A percentile compares a stretch with the other conserved stretches of the same genome.
These are phyloP conservation scores for Crotalaria pallida DNA, from an alignment of 306 rosid genomes.

Conservation along the genomic window DNA sequence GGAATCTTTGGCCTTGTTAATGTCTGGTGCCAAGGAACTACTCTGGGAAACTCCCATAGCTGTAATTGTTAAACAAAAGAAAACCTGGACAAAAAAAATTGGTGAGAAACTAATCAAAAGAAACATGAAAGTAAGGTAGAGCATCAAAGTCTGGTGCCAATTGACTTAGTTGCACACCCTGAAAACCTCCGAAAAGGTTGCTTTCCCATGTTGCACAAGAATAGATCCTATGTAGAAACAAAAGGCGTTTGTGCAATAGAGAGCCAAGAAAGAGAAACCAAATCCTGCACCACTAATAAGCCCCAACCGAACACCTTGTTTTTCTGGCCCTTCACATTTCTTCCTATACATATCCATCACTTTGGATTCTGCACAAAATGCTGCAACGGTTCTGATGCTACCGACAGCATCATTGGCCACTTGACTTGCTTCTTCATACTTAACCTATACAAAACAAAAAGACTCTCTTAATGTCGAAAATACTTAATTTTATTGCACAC, in stretches of 20 bases:
- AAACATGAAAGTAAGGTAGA: not conserved
- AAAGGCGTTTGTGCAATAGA: conserved; percentile 68
- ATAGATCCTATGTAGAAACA: conserved; percentile 69
- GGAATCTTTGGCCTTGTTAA: conserved; percentile 78
- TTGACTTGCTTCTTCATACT: conserved; percentile 96
- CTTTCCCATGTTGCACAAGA: conserved; percentile 52
- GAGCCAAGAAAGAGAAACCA: conserved; percentile 55
- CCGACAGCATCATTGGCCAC: conserved; percentile 93
- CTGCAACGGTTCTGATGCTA: conserved; percentile 85
- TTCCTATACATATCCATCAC: conserved; percentile 63
- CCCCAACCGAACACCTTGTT: conserved; percentile 64
- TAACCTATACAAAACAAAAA: conserved; percentile 35
- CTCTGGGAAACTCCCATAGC: conserved; percentile 69
- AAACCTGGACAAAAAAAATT: conserved; percentile 40
- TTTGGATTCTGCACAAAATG: conserved; percentile 82
- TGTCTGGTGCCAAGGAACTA: conserved; percentile 69
- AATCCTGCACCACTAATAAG: conserved; percentile 70
- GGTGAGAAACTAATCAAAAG: conserved; percentile 13
- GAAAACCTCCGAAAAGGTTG: conserved; percentile 74
- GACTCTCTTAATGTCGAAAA: not conserved
- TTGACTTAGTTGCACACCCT: conserved; percentile 52
- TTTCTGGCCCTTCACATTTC: conserved; percentile 57
- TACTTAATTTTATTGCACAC: not conserved
- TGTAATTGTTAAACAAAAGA: conserved; percentile 72
- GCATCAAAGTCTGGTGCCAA: too few species aligned